phyloP scores from a whole-genome alignment of 2,329 filamentous ascomycete genomes.

The Colletotrichum tamarilloi region DNA sequence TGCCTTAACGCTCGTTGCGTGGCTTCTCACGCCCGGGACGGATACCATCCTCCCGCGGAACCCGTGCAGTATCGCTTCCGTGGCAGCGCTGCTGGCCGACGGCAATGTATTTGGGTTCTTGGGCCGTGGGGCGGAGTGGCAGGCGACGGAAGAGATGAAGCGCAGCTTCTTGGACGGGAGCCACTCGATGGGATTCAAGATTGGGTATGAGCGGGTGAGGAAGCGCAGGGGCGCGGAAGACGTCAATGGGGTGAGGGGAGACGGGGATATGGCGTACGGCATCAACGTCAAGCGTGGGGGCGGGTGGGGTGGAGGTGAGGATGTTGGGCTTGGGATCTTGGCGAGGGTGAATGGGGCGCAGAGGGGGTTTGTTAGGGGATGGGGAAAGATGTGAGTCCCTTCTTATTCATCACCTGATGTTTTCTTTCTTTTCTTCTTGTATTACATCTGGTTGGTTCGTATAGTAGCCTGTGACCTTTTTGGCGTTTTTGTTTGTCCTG shows the following conservation, averaged over 20 bases:
- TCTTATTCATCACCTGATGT: not conserved
- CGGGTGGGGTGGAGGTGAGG: conserved; percentile 35
- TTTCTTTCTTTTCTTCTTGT: not conserved
- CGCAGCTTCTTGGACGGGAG: conserved; percentile 39
- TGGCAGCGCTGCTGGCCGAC: conserved; percentile 49
- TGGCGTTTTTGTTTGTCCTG: conserved; percentile 12
- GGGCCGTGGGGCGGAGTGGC: conserved; percentile 42
- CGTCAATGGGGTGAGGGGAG: not conserved
- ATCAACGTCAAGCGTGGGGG: conserved; percentile 32
- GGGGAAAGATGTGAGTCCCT: conserved; percentile 12
- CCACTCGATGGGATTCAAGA: conserved; percentile 40
- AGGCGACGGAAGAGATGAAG: conserved; percentile 35
- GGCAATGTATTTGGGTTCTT: conserved; percentile 48
- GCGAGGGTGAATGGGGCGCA: conserved; percentile 35
- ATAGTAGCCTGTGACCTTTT: not conserved
- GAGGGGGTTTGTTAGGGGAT: conserved; percentile 28
- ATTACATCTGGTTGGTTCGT: not conserved
- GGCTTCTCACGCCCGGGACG: conserved; percentile 42
- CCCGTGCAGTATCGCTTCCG: conserved; percentile 49
- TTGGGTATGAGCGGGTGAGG: conserved; percentile 40
- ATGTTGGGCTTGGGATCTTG: conserved; percentile 35
- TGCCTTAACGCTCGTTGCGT: conserved; percentile 41
- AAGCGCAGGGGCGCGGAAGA: conserved; percentile 25
- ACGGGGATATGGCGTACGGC: conserved; percentile 31
- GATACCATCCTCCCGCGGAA: conserved; percentile 42